Percentiles rank a stretch among this genome's conserved stretches.
phyloP scores from a whole-genome alignment of 306 rosid genomes.

The Fagus sylvatica region DNA sequence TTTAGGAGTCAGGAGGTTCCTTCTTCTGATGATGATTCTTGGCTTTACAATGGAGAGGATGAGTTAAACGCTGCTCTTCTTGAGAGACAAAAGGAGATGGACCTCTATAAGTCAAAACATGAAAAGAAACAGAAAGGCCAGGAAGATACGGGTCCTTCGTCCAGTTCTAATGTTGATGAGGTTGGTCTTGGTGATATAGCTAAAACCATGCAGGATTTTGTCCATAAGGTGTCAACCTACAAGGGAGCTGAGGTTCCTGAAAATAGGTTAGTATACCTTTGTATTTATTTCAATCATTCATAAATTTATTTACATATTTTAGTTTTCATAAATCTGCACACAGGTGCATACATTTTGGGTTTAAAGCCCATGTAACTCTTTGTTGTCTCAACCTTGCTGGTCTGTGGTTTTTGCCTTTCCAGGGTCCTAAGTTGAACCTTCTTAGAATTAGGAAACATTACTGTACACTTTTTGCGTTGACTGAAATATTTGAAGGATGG shows the following conservation, averaged over 20 bases:
- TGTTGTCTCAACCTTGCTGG: background rate
- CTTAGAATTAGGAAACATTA: background rate
- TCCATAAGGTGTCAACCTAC: conserved; percentile 75
- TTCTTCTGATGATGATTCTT: conserved; percentile 83
- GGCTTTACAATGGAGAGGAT: conserved; percentile 87
- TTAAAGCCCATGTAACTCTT: background rate
- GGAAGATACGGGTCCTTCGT: conserved; percentile 41
- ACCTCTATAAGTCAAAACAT: conserved; percentile 59
- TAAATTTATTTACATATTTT: conserved; percentile 2
- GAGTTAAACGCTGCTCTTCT: conserved; percentile 74
- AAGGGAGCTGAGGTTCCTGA: conserved; percentile 90
- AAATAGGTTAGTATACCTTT: conserved; percentile 52
- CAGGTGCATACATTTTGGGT: background rate
- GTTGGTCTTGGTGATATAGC: conserved; percentile 72
- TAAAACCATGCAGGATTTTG: conserved; percentile 80
- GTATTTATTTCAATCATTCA: background rate
- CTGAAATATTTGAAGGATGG: background rate
- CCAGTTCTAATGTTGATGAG: conserved; percentile 50
- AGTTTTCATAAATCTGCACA: conserved; percentile 15
- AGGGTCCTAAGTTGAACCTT: too few species aligned
- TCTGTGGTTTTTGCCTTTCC: background rate
- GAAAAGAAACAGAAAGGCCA: conserved; percentile 60
- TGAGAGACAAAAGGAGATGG: conserved; percentile 93
- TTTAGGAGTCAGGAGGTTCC: conserved; percentile 62
- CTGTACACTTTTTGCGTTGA: background rate